Evolutionary conservation across 257 asterid species (phyloP).

Genomic region (Capsicum chinense): DNA sequence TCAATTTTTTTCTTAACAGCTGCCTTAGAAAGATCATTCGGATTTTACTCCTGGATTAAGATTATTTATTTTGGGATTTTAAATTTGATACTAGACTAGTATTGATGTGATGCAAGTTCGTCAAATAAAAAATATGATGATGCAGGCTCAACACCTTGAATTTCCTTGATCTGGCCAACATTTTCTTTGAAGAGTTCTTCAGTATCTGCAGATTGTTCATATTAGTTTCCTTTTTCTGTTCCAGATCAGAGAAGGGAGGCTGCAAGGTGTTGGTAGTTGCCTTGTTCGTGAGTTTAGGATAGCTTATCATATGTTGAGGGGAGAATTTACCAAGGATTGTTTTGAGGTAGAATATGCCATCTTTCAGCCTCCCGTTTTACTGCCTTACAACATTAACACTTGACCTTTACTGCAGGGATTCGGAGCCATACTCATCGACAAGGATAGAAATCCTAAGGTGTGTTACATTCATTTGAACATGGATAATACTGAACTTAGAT

Average conservation of each 20-base stretch:
- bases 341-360: slow-evolving; percentile 45
- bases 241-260: slow-evolving; percentile 37
- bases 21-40: neutral
- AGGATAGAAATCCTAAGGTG: slow-evolving; percentile 79
- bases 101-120: neutral
- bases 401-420: slow-evolving; percentile 14
- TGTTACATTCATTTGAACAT: neutral
- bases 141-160: neutral
- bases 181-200: neutral
- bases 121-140: neutral
- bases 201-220: neutral
- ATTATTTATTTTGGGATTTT: neutral
- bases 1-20: neutral
- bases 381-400: neutral
- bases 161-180: neutral
- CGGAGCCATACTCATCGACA: slow-evolving; percentile 66
- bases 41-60: neutral
- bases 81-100: neutral
- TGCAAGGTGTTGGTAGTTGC: slow-evolving; percentile 36
- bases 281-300: slow-evolving; percentile 27
- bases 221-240: slow-evolving; percentile 2
- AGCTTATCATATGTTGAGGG: slow-evolving; percentile 14
- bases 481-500: slow-evolving; percentile 3
- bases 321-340: slow-evolving; percentile 27
- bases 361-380: neutral